phyloP scores from a whole-genome alignment of 2,329 filamentous ascomycete species.

The Colletotrichum higginsianum region DNA sequence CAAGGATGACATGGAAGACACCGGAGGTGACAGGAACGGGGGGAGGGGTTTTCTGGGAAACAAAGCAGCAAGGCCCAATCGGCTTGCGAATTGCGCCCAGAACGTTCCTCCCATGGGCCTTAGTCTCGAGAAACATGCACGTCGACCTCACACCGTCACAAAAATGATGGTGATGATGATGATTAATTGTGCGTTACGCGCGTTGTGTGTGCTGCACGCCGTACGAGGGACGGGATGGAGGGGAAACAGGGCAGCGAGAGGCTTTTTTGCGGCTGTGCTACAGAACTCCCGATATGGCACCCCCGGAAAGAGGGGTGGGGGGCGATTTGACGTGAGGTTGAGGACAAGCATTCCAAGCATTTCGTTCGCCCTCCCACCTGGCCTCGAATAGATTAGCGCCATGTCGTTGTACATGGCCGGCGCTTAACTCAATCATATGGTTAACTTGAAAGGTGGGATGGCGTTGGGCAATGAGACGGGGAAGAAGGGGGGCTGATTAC shows the following conservation, averaged over 20 bases:
- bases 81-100: slow-evolving; percentile 26
- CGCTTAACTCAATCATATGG: slow-evolving; percentile 36
- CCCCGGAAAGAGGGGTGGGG: background rate
- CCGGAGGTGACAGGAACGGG: slow-evolving; percentile 1
- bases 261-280: slow-evolving; percentile 9
- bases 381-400: slow-evolving; percentile 23
- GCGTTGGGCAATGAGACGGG: slow-evolving; percentile 11
- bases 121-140: slow-evolving; percentile 34
- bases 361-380: slow-evolving; percentile 11
- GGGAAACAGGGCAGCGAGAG: background rate
- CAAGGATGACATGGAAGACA: slow-evolving; percentile 17
- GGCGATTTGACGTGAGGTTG: background rate
- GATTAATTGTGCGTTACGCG: background rate
- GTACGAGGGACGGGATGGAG: no score
- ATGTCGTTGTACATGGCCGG: slow-evolving; percentile 23
- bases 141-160: slow-evolving; percentile 36
- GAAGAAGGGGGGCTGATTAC: background rate
- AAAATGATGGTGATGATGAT: background rate
- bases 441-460: slow-evolving; percentile 34
- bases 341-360: slow-evolving; percentile 8
- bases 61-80: slow-evolving; percentile 27
- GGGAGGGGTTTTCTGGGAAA: slow-evolving; percentile 1
- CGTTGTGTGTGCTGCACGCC: background rate
- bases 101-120: background rate
- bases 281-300: background rate